Base-by-base conservation (phyloP, 2,329 filamentous ascomycete species). In the Aspergillus ochraceus region DNA sequence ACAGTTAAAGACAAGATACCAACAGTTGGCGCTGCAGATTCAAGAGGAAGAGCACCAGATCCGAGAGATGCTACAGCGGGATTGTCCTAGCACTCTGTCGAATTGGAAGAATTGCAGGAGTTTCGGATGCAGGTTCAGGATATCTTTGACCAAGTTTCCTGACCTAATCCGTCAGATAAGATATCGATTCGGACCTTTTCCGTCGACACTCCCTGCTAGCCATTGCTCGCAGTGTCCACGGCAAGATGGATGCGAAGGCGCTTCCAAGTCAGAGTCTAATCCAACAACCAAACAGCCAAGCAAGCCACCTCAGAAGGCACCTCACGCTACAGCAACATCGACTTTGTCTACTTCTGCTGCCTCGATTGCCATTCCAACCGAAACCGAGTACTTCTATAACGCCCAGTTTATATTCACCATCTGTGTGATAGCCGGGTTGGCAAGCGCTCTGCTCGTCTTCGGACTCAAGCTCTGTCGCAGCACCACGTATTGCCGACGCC, bases 381-480 rank as follows among this genome's bases (percentile, higher is more conserved):
- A 54, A 39, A 29, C 22, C 24, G 49, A 49, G 57, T 29, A 14
- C 54, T 60, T 49, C 55, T 52, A 39, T 22, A 57, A 32, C 32
- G 60, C 58, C 22, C 66, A 60, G 46, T 54, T 61, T 19, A 60
- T 68, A 17, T 49, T 69, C 32, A 71, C 79, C 52, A 63, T 79
- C 10, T 70, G 78, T 17, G 76, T 76, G 3, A 68, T 83, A 3
- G 73, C 80, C 46, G 70, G 78, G n/a, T 71, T 84, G 12, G 68
- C 80, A 3, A 70, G 76, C 30, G 60, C 80, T 6, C 68, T 74
- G 39, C 52, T 70, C 6, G 50, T 66, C 1, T 55, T 76, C 9
- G 49, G 82, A 20, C 73, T 81, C 64, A 70, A 74, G 5, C 72
- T 80, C 47, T 74, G 83, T 57, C 77, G 76, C 24, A 74, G 78